Evolutionary conservation across 176 grass and related monocot genomes (phyloP).

Genomic region (Juncus effusus): DNA sequence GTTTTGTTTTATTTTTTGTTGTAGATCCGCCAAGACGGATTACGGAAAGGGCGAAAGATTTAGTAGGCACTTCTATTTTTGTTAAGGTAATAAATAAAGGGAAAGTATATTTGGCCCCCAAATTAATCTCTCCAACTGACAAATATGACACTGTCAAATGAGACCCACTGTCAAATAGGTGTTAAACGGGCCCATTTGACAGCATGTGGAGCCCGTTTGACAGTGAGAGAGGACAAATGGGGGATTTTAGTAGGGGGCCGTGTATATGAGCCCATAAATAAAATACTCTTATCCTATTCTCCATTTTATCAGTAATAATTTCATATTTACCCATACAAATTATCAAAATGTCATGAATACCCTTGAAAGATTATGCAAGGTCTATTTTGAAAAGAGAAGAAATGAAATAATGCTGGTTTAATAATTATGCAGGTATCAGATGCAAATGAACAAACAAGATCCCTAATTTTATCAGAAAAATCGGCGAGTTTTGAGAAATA

Average conservation of each 20-base stretch:
- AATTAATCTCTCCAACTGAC: too few species aligned
- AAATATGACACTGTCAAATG: too few species aligned
- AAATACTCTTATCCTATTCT: background rate
- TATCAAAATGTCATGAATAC: background rate
- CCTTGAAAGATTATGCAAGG: background rate
- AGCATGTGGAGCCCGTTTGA: too few species aligned
- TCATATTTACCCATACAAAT: background rate
- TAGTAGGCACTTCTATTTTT: conserved; percentile 69
- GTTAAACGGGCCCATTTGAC: too few species aligned
- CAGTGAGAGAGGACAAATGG: too few species aligned
- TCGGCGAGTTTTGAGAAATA: conserved; percentile 62
- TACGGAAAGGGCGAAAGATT: conserved; percentile 70
- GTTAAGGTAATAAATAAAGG: conserved; percentile 65
- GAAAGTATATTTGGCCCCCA: too few species aligned
- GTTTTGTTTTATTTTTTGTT: conserved; percentile 6
- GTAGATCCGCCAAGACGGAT: conserved; percentile 67
- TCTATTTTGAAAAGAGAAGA: background rate
- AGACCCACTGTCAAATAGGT: too few species aligned
- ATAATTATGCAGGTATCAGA: conserved; percentile 52
- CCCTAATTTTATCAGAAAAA: conserved; percentile 87
- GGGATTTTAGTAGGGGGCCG: too few species aligned
- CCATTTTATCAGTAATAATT: background rate
- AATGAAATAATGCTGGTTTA: conserved; percentile 4
- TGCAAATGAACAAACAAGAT: conserved; percentile 66
- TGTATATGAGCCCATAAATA: too few species aligned